Base-by-base conservation (phyloP, 2,329 filamentous ascomycete genomes). In the Apiospora marii region DNA sequence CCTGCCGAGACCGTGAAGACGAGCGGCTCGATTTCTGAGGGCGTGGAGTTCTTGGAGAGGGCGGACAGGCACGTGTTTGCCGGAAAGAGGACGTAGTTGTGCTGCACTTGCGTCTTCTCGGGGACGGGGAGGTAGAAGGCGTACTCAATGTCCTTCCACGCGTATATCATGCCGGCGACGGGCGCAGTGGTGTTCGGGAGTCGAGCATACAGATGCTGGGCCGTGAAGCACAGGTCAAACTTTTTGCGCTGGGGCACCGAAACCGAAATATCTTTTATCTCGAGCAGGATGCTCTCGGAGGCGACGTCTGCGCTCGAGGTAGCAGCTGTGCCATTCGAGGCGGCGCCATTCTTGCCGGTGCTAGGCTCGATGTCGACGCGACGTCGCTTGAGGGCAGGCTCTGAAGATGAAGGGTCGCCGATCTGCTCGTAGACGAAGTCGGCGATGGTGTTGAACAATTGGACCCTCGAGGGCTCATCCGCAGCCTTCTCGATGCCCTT, bases 231-330 rank as follows among this genome's bases (percentile, higher is more conserved):
- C 12, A 93, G 80, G 75, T 90, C 89, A 76, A 90, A 90, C 81
- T 92, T 93, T 82, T 93, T 93, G 74, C 91, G 85, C 82, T 91
- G 89, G 0, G 91, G 91, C 4, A 92, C 85, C 0, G 90, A 88
- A n/a, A 92, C 85, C 0, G 90, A 92, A 27, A 93, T 90, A 64
- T 92, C 91, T 80, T 90, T 91, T 73, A 92, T 84, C 74, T 88
- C 88, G 24, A 92, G 83, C 37, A 92, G 80, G 0, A 92, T 81
- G 8, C 84, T 77, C 75, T 92, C 89, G 7, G 84, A 81, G 1
- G 83, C 83, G 0, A 87, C 84, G 69, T 84, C 84, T 34, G 81
- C 81, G 44, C 77, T 79, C 10, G 82, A 78, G 5, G 41, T 37
- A 43, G 14, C 69, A 24, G 69, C 67, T 19, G 77, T 61, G 43